Evolutionary conservation across 73 alveolate species (phyloP).

Genomic region (Breviolum minutum): DNA sequence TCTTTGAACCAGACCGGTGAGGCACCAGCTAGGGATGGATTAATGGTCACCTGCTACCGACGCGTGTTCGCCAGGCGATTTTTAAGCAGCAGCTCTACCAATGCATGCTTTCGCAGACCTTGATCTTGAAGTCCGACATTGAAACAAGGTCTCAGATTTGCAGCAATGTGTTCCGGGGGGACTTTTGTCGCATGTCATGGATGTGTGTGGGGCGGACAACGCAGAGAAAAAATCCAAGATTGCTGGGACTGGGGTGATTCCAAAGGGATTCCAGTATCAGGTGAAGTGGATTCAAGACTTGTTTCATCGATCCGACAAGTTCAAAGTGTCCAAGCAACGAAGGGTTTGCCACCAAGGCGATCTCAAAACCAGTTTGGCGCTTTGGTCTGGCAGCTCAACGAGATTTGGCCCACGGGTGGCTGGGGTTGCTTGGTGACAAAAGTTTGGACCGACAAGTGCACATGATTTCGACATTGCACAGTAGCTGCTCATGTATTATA

Average conservation of each 20-base stretch:
- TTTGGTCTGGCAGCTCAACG: constrained; percentile 90
- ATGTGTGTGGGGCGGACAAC: background rate
- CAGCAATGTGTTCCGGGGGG: background rate
- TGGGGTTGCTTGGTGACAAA: constrained; percentile 55
- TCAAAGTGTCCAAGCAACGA: background rate
- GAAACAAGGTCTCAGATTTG: constrained; percentile 39
- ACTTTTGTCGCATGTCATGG: background rate
- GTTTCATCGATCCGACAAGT: background rate
- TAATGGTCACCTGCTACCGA: too few species aligned
- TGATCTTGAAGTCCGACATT: constrained; percentile 87
- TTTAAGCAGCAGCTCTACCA: constrained; percentile 78
- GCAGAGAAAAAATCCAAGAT: too few species aligned
- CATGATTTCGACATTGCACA: background rate
- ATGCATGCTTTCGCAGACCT: constrained; percentile 73
- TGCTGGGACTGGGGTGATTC: background rate
- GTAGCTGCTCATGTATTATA: background rate
- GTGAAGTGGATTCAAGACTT: background rate
- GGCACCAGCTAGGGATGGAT: background rate
- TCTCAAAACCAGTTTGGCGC: constrained; percentile 71
- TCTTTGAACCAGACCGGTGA: constrained; percentile 69
- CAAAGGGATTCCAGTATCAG: too few species aligned
- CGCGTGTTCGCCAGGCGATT: background rate
- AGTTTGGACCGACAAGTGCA: background rate
- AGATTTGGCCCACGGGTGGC: constrained; percentile 92
- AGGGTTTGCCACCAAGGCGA: constrained; percentile 11